These are phyloP conservation scores for Calocybe gambosa DNA, from an alignment of 1,284 basidiomycete genomes.

Conservation along the genomic window DNA sequence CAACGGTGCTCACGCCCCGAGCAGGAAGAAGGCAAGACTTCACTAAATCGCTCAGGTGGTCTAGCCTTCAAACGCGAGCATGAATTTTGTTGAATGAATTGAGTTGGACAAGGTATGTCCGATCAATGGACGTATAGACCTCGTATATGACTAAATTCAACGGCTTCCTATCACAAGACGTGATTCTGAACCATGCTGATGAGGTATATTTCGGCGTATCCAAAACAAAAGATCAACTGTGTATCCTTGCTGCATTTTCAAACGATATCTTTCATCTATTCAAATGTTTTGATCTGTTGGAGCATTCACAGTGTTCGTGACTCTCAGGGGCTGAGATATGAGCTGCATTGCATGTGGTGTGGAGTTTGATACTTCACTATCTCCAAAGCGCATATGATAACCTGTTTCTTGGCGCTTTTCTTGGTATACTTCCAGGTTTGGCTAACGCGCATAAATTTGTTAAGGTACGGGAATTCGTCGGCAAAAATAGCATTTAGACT, in stretches of 20 bases:
- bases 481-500: background rate
- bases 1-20: constrained; percentile 19
- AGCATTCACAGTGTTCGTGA: too few relatives aligned
- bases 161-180: background rate
- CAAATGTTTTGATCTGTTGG: background rate
- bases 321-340: background rate
- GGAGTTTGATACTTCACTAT: background rate
- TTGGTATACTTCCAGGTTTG: background rate
- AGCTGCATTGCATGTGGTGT: background rate
- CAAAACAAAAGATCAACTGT: background rate
- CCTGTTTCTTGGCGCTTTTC: background rate
- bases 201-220: background rate
- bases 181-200: background rate
- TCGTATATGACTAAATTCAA: background rate
- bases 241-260: background rate
- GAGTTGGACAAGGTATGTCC: constrained; percentile 10
- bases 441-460: background rate
- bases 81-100: background rate
- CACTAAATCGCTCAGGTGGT: constrained; percentile 13
- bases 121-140: background rate
- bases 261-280: background rate
- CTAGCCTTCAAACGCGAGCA: constrained; percentile 9
- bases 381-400: background rate
- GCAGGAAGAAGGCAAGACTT: constrained; percentile 21
- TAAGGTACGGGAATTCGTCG: background rate